Evolutionary conservation across 176 grass and related monocot species (phyloP).

Genomic region (Elaeis guineensis): DNA sequence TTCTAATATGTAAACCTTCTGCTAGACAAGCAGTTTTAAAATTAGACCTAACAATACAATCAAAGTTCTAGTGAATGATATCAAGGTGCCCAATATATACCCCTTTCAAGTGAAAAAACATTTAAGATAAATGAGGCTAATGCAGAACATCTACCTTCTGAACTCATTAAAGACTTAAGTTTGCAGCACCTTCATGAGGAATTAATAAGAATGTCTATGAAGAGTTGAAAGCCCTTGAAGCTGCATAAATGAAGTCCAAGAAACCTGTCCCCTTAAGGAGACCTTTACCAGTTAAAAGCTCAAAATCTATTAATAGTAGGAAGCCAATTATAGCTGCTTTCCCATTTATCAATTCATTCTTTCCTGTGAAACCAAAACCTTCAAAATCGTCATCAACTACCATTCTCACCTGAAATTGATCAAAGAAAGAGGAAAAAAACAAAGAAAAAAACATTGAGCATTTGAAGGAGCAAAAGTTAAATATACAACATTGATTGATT

Average conservation of each 20-base stretch:
- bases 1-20: no score
- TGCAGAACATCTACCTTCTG: no score
- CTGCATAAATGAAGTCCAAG: slow-evolving; percentile 90
- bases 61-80: no score
- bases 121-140: no score
- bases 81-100: no score
- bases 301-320: slow-evolving; percentile 87
- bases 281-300: slow-evolving; percentile 94
- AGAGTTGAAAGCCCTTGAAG: slow-evolving; percentile 52
- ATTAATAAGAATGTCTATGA: slow-evolving; percentile 25
- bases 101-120: no score
- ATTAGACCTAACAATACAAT: no score
- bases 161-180: not conserved
- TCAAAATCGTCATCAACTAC: slow-evolving; percentile 70
- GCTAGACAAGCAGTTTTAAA: no score
- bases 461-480: no score
- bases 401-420: slow-evolving; percentile 67
- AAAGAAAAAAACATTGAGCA: no score
- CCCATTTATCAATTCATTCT: slow-evolving; percentile 80
- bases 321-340: slow-evolving; percentile 95
- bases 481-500: no score
- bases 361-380: slow-evolving; percentile 79
- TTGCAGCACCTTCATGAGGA: slow-evolving; percentile 18
- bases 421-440: no score
- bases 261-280: slow-evolving; percentile 94